These are phyloP conservation scores for Colletotrichum somersetense DNA, from an alignment of 2,329 filamentous ascomycete genomes.

Conservation along the genomic window DNA sequence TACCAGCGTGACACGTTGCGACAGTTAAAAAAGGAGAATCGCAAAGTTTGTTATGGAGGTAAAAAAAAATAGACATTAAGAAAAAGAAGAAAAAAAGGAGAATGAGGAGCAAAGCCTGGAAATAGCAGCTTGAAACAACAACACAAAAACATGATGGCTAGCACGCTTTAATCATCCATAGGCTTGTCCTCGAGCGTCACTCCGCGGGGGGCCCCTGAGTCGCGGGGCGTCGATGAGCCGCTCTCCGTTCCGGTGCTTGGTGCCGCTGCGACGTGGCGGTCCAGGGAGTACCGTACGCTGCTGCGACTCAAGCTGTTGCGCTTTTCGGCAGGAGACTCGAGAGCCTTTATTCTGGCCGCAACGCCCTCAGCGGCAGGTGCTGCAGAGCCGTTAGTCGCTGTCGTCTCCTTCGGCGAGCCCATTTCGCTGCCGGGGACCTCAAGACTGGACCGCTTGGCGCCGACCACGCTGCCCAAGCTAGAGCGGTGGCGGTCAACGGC, in stretches of 20 bases:
- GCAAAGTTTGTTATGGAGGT: background rate
- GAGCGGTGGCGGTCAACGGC: constrained; percentile 64
- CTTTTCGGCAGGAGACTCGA: constrained; percentile 64
- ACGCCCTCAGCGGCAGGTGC: constrained; percentile 38
- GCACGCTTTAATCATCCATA: constrained; percentile 61
- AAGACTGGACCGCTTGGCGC: constrained; percentile 75
- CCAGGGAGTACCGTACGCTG: constrained; percentile 61
- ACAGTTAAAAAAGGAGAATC: constrained; percentile 13
- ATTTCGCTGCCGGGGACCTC: constrained; percentile 79
- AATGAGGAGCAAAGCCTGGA: background rate
- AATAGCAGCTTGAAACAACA: constrained; percentile 20
- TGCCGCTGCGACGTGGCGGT: constrained; percentile 63
- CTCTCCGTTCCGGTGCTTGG: constrained; percentile 35
- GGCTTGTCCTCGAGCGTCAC: constrained; percentile 66
- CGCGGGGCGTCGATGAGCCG: constrained; percentile 45
- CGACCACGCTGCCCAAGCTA: constrained; percentile 63
- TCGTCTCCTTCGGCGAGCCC: constrained; percentile 55
- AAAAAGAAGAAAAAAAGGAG: constrained; percentile 17
- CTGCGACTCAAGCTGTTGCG: constrained; percentile 73
- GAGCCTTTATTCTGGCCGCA: constrained; percentile 39
- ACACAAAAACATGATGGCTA: constrained; percentile 5
- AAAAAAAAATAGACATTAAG: constrained; percentile 42
- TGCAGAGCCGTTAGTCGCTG: constrained; percentile 57
- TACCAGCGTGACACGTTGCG: constrained; percentile 37
- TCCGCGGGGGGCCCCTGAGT: constrained; percentile 51